Percentiles rank a stretch among this genome's conserved stretches.
Evolutionary conservation across 495 filamentous ascomycete genomes (phyloP).

Genomic region (Cercophora scortea): DNA sequence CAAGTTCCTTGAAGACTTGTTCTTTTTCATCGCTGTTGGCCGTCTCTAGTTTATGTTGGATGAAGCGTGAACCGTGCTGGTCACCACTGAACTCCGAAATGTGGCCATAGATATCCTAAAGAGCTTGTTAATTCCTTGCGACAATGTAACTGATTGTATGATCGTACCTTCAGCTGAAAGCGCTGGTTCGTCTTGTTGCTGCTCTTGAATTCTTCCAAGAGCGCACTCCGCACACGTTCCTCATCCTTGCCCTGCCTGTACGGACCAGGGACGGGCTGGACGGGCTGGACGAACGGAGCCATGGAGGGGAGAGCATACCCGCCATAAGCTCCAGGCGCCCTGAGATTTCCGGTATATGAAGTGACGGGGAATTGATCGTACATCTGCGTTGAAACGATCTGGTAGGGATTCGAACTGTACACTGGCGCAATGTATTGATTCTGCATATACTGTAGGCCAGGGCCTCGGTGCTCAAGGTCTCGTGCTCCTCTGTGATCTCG

Average conservation of each 20-base stretch:
- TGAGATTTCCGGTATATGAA: too few relatives aligned
- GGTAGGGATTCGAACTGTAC: too few relatives aligned
- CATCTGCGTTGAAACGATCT: too few relatives aligned
- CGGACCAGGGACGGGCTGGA: too few relatives aligned
- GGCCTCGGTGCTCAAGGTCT: constrained; percentile 24
- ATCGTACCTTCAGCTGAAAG: constrained; percentile 71
- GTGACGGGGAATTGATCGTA: too few relatives aligned
- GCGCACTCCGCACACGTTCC: constrained; percentile 59
- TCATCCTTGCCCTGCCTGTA: constrained; percentile 45
- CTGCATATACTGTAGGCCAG: constrained; percentile 18
- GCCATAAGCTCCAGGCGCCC: too few relatives aligned
- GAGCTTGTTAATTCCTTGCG: neutral
- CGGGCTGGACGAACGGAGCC: too few relatives aligned
- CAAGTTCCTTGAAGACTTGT: constrained; percentile 82
- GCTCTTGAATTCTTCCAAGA: constrained; percentile 73
- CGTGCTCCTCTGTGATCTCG: constrained; percentile 23
- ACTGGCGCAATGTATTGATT: constrained; percentile 4
- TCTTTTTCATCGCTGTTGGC: constrained; percentile 97
- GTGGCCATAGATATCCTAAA: constrained; percentile 75
- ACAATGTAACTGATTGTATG: neutral
- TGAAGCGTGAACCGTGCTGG: constrained; percentile 91
- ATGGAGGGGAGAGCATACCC: too few relatives aligned
- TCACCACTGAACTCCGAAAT: constrained; percentile 95
- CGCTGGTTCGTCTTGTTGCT: constrained; percentile 70
- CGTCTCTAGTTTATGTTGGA: constrained; percentile 88